These are phyloP conservation scores for Globisporangium viniferum DNA, from an alignment of 352 stramenopile species.

Conservation along the genomic window DNA sequence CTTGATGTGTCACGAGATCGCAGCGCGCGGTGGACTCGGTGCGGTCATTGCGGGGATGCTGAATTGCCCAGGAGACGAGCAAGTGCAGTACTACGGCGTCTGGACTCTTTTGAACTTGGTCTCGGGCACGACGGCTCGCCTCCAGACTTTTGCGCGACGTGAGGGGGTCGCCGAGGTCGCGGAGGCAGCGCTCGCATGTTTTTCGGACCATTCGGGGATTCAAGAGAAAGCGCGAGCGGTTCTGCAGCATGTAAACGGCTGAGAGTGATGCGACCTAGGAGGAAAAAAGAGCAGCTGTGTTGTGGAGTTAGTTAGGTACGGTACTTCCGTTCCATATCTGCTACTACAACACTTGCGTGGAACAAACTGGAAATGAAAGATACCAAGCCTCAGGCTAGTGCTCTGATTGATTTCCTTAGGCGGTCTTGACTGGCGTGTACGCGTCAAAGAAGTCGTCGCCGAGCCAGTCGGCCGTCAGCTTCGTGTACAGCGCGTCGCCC, in stretches of 20 bases:
- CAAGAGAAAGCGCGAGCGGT: constrained; percentile 77
- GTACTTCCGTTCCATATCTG: too few relatives aligned
- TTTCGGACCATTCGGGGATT: constrained; percentile 72
- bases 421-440: background rate
- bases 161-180: constrained; percentile 81
- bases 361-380: too few relatives aligned
- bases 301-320: too few relatives aligned
- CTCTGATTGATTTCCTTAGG: too few relatives aligned
- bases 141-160: constrained; percentile 55
- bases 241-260: constrained; percentile 42
- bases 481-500: constrained; percentile 10
- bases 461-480: constrained; percentile 4
- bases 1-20: constrained; percentile 64
- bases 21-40: constrained; percentile 53
- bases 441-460: constrained; percentile 17
- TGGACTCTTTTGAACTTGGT: constrained; percentile 76
- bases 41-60: constrained; percentile 73
- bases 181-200: constrained; percentile 74
- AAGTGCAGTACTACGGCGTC: constrained; percentile 61
- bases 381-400: too few relatives aligned
- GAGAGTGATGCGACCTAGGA: background rate
- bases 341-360: too few relatives aligned
- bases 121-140: constrained; percentile 30
- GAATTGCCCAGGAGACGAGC: constrained; percentile 56
- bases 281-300: too few relatives aligned